Evolutionary conservation across 176 grass and related monocot species (phyloP).

Genomic region (maize (Zea mays)): DNA sequence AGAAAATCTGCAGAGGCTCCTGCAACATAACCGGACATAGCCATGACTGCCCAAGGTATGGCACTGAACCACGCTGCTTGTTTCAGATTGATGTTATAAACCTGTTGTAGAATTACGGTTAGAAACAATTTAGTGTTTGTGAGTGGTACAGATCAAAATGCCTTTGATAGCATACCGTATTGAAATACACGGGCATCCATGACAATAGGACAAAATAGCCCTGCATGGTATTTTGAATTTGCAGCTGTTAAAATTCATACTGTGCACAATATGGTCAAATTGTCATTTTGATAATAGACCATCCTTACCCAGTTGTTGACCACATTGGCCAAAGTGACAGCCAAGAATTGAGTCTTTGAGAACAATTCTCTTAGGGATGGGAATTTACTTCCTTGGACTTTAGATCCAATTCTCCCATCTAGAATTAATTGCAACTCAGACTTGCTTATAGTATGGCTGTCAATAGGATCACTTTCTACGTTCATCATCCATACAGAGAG

Average conservation of each 20-base stretch:
- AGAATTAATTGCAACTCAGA: no score
- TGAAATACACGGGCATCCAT: slow-evolving; percentile 98
- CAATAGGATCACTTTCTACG: no score
- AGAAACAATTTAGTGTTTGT: slow-evolving; percentile 21
- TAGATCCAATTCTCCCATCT: no score
- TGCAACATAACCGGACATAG: slow-evolving; percentile 87
- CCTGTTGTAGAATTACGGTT: slow-evolving; percentile 45
- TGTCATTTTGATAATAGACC: neutral
- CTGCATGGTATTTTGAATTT: slow-evolving; percentile 48
- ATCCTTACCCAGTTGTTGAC: slow-evolving; percentile 94
- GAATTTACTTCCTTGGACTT: no score
- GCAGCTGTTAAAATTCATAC: slow-evolving; percentile 20
- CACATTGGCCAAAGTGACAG: slow-evolving; percentile 84
- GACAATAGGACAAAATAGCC: slow-evolving; percentile 94
- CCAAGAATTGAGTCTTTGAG: slow-evolving; percentile 72
- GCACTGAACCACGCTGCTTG: slow-evolving; percentile 96
- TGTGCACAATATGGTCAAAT: neutral
- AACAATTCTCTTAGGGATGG: slow-evolving; percentile 65
- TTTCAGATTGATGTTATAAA: slow-evolving; percentile 46
- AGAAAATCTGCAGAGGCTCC: slow-evolving; percentile 83
- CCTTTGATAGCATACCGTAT: slow-evolving; percentile 60
- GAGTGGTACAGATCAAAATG: slow-evolving; percentile 2
- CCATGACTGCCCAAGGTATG: slow-evolving; percentile 90
- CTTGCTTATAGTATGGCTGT: no score
- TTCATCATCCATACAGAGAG: no score